Conservation (phyloP, 179 eudicot species). For the Patellifolia procumbens region DNA sequence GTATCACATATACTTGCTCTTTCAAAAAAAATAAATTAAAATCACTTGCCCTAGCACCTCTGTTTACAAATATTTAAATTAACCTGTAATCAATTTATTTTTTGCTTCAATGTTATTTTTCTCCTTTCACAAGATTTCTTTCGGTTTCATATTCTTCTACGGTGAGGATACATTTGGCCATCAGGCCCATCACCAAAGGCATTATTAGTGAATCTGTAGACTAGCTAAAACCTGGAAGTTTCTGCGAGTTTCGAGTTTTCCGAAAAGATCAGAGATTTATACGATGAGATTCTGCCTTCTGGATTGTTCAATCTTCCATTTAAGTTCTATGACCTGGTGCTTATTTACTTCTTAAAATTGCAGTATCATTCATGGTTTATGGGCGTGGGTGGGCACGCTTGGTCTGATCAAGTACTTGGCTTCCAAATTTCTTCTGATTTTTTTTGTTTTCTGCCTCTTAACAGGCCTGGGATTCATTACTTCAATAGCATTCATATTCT, state of each 20-base stretch:
- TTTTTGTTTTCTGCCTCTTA: not conserved
- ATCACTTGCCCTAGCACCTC: not conserved
- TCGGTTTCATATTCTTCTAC: not conserved
- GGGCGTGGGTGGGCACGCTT: not conserved
- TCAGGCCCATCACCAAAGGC: too few relatives aligned
- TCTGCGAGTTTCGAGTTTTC: not conserved
- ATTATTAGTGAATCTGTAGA: not conserved
- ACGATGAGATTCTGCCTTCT: not conserved
- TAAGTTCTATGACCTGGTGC: not conserved
- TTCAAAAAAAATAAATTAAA: not conserved
- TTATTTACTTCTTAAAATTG: not conserved
- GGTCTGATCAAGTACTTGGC: not conserved
- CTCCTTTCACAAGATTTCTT: not conserved
- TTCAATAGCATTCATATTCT: constrained; percentile 64
- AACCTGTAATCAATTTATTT: not conserved
- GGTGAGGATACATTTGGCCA: not conserved
- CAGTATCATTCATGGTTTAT: not conserved
- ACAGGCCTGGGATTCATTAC: constrained; percentile 76
- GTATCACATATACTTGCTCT: too few relatives aligned
- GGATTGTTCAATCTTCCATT: not conserved
- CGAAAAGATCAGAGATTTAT: not conserved
- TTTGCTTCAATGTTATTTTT: not conserved
- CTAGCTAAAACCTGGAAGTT: not conserved
- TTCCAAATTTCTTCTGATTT: not conserved
- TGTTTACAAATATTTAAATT: not conserved